A percentile compares a stretch with the other conserved stretches of the same genome.
Conservation (phyloP, 495 filamentous ascomycete genomes). For the Pyrenula massariospora region DNA sequence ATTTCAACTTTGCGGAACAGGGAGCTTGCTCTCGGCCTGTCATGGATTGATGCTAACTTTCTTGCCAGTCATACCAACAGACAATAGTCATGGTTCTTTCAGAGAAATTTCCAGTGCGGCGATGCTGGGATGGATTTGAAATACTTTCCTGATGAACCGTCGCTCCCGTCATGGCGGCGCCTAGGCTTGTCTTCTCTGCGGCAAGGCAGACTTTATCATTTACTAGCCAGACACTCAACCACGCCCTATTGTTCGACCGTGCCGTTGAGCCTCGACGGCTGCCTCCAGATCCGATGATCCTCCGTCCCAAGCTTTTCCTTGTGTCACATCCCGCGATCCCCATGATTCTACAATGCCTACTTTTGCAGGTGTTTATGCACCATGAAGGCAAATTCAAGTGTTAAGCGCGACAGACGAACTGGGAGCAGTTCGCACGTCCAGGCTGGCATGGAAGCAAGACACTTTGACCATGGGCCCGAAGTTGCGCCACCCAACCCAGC, state of each 20-base stretch:
- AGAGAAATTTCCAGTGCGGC: too few species aligned
- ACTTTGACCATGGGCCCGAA: not conserved
- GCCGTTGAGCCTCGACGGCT: not conserved
- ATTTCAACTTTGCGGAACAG: too few species aligned
- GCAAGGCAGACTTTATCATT: not conserved
- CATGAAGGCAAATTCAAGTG: not conserved
- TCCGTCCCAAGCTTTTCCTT: not conserved
- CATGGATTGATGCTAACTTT: too few species aligned
- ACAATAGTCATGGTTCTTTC: too few species aligned
- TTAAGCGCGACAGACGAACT: not conserved
- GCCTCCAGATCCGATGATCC: not conserved
- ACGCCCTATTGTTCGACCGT: not conserved
- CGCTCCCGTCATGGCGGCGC: too few species aligned
- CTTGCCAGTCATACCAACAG: too few species aligned
- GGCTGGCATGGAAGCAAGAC: not conserved
- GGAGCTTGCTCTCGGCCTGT: too few species aligned
- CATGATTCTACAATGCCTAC: not conserved
- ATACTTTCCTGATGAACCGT: too few species aligned
- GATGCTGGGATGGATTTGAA: too few species aligned
- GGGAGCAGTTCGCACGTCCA: not conserved
- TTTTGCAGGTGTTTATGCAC: not conserved
- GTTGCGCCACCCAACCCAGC: not conserved
- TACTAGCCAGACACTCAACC: not conserved
- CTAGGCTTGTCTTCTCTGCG: too few species aligned
- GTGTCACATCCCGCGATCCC: not conserved